Base-by-base conservation (phyloP, 1,284 basidiomycete genomes). In the Leccinum ponderosum region DNA sequence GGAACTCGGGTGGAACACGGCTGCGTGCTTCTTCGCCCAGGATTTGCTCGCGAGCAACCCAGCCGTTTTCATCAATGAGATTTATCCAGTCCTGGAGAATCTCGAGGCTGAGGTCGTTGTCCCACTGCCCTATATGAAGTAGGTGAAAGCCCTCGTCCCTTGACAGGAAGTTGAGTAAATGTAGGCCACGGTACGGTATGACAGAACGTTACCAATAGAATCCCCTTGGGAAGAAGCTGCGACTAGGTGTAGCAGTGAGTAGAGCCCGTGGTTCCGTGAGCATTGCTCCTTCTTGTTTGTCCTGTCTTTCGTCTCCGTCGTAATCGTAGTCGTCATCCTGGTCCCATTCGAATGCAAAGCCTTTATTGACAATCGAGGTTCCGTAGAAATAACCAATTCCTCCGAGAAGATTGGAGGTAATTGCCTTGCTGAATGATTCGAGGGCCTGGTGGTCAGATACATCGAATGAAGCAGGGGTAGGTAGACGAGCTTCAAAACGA, bases 141-240 rank as follows among this genome's bases (percentile, higher is more conserved):
- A 97, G 77, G 74, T 98, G 96, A 81, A 98, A 98, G 2, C 95
- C 95, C 77, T 98, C 95, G 72, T 98, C 95, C 94, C 91, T 92
- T 66, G 11, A 63, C 27, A 54, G 15, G 27, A 22, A 37, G 17
- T 15, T 62, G 5, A 56, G 52, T 48, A 47, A 52, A 63, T 53
- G 62, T 54, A 55, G 31, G 31, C 27, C 48, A 22, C n/a, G 12
- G 20, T 47, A 56, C 27, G n/a, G 22, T 42, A 9, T 58, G 51
- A 60, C 11, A 6, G 4, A 3, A 44, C 35, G 6, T 42, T 73
- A 91, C 93, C 95, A 98, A 75, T 98, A 98, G 74, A 98, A 98
- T 22, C 95, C 95, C 73, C 95, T 83, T 2, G 95, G 95, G 81
- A 98, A 98, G 80, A 97, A 96, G 67, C 93, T 95, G 54, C 96